Conservation (phyloP, 192 early-diverging fungal species). For the Spinellus fusiger region DNA sequence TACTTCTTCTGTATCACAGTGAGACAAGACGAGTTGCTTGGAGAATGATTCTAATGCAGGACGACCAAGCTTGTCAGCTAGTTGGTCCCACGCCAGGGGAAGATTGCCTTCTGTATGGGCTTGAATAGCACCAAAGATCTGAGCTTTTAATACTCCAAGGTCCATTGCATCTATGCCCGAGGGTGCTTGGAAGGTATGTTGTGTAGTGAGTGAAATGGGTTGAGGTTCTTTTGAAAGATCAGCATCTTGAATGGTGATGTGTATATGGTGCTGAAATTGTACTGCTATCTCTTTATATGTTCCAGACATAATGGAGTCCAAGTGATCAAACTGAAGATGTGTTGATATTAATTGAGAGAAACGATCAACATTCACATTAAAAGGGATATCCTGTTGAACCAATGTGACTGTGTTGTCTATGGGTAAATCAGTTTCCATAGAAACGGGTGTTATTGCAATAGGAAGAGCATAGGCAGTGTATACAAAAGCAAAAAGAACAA, state of each 20-base stretch:
- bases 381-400: background rate
- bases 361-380: constrained; percentile 8
- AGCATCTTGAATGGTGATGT: constrained; percentile 8
- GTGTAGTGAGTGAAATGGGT: background rate
- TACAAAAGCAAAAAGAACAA: too few relatives aligned
- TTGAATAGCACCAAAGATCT: constrained; percentile 23
- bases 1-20: background rate
- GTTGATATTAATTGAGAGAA: constrained; percentile 17
- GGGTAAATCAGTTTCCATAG: too few relatives aligned
- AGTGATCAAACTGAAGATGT: constrained; percentile 23
- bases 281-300: constrained; percentile 13
- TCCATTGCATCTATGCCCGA: constrained; percentile 17
- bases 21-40: background rate
- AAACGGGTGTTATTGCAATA: too few relatives aligned
- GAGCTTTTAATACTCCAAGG: constrained; percentile 17
- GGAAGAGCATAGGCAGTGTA: too few relatives aligned
- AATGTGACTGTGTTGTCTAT: too few relatives aligned
- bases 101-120: constrained; percentile 18
- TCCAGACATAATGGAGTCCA: constrained; percentile 13
- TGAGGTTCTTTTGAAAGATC: background rate
- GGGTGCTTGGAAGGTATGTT: background rate
- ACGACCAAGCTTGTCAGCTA: constrained; percentile 12
- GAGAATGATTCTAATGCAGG: constrained; percentile 4
- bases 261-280: constrained; percentile 18
- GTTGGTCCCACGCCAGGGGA: constrained; percentile 21